Evolutionary conservation across 352 stramenopile genomes (phyloP).

Genomic region (Phytophthora melonis): DNA sequence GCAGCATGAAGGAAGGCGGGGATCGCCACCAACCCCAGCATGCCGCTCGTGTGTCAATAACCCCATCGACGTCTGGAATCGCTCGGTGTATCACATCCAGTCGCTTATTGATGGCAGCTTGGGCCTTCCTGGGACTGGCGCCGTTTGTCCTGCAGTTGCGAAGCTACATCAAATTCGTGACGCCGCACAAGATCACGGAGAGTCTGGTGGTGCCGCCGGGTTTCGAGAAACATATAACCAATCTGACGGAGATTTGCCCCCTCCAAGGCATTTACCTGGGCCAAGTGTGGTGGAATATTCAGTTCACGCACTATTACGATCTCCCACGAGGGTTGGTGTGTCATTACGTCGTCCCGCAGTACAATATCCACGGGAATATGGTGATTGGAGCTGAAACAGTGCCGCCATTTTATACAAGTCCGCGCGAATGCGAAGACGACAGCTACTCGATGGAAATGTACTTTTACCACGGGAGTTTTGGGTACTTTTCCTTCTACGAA

Average conservation of each 20-base stretch:
- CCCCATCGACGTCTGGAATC: neutral
- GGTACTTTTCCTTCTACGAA: slow-evolving; percentile 27
- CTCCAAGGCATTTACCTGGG: slow-evolving; percentile 18
- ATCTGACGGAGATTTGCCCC: slow-evolving; percentile 3
- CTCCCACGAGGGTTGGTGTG: neutral
- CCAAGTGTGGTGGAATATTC: slow-evolving; percentile 17
- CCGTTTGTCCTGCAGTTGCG: slow-evolving; percentile 11
- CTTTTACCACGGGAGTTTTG: slow-evolving; percentile 27
- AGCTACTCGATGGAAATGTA: slow-evolving; percentile 14
- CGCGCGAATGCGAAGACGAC: slow-evolving; percentile 2
- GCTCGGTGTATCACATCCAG: neutral
- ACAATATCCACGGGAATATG: slow-evolving; percentile 19
- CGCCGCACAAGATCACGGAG: slow-evolving; percentile 3
- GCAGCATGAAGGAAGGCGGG: neutral
- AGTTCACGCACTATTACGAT: slow-evolving; percentile 23
- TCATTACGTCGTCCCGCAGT: slow-evolving; percentile 7
- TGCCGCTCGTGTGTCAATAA: neutral
- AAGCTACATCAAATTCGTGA: slow-evolving; percentile 21
- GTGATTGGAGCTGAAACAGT: neutral
- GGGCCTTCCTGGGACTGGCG: slow-evolving; percentile 6
- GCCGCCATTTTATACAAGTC: neutral
- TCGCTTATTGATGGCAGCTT: neutral
- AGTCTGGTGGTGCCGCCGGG: slow-evolving; percentile 6
- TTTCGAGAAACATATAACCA: neutral
- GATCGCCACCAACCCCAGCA: neutral